phyloP scores from a whole-genome alignment of 371 early-diverging fungal genomes.

The Syncephalastrum monosporum region DNA sequence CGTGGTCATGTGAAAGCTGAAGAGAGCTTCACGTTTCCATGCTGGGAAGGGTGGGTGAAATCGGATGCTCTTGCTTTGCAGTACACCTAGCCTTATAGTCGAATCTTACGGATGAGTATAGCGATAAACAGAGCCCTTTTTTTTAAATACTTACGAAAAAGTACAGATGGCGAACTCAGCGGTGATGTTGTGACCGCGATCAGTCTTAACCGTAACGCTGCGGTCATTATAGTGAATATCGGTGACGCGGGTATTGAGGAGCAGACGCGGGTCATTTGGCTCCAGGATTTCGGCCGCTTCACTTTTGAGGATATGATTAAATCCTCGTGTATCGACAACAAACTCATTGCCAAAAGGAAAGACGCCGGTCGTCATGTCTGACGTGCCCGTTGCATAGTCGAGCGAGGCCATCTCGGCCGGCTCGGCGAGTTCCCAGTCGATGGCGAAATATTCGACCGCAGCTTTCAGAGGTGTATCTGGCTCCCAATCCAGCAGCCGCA shows the following conservation, averaged over 20 bases:
- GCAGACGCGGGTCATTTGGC: conserved; percentile 24
- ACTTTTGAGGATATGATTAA: conserved; percentile 35
- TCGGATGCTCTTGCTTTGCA: conserved; percentile 32
- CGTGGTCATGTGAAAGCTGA: conserved; percentile 46
- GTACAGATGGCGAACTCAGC: conserved; percentile 49
- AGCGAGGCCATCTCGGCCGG: conserved; percentile 44
- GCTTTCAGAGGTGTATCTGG: conserved; percentile 37
- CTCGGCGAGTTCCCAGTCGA: conserved; percentile 51
- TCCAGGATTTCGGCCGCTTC: conserved; percentile 27
- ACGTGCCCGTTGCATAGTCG: conserved; percentile 42
- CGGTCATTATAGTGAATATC: conserved; percentile 29
- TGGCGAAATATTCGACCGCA: conserved; percentile 45
- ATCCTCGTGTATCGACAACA: conserved; percentile 44
- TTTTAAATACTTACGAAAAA: conserved; percentile 32
- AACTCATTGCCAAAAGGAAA: conserved; percentile 45
- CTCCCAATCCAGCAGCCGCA: conserved; percentile 35
- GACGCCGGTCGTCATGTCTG: conserved; percentile 26
- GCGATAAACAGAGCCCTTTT: neutral
- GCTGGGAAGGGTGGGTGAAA: conserved; percentile 42
- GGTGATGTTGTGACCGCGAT: conserved; percentile 27
- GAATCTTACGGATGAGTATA: neutral
- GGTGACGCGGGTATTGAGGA: conserved; percentile 33
- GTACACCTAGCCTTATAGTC: conserved; percentile 37
- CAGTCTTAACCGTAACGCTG: conserved; percentile 28
- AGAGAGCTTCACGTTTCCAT: conserved; percentile 46